Conservation (phyloP, 2,329 filamentous ascomycete genomes). For the Rachicladosporium sp. region DNA sequence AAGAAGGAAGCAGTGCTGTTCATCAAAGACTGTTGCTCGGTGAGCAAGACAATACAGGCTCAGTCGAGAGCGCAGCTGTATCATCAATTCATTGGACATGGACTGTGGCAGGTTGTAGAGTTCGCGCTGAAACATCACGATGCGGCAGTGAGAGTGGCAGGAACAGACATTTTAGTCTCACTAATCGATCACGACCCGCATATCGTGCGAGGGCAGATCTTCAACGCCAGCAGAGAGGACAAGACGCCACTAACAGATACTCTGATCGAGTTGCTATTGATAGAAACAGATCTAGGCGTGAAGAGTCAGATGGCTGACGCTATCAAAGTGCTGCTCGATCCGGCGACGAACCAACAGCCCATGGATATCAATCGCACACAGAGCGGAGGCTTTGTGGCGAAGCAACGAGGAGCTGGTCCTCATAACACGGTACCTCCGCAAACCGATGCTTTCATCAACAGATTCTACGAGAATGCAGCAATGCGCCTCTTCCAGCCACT, state of each 20-base stretch:
- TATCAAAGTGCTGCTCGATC: conserved; percentile 81
- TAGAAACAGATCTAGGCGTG: conserved; percentile 85
- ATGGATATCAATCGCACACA: conserved; percentile 44
- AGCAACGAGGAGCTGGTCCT: conserved; percentile 35
- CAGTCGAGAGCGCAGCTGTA: conserved; percentile 71
- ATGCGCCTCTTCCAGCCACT: conserved; percentile 77
- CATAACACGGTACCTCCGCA: conserved; percentile 40
- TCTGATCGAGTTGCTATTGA: conserved; percentile 77
- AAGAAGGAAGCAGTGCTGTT: conserved; percentile 94
- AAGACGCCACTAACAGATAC: conserved; percentile 79
- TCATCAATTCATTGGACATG: conserved; percentile 78
- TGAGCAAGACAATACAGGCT: conserved; percentile 87
- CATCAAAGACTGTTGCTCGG: conserved; percentile 88
- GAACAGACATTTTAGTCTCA: conserved; percentile 83
- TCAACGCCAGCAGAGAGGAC: conserved; percentile 81
- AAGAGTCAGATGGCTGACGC: conserved; percentile 93
- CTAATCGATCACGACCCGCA: conserved; percentile 92
- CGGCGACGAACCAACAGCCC: conserved; percentile 47
- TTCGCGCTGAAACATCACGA: conserved; percentile 80
- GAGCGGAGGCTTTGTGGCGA: conserved; percentile 56
- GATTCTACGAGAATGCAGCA: conserved; percentile 82
- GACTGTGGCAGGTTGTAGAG: conserved; percentile 78
- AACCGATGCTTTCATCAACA: conserved; percentile 72
- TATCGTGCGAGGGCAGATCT: conserved; percentile 87
- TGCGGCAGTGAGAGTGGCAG: conserved; percentile 75